Percentiles rank a stretch among this genome's conserved stretches.
These are phyloP conservation scores for Eruca vesicaria DNA, from an alignment of 441 rosid genomes.

Conservation along the genomic window DNA sequence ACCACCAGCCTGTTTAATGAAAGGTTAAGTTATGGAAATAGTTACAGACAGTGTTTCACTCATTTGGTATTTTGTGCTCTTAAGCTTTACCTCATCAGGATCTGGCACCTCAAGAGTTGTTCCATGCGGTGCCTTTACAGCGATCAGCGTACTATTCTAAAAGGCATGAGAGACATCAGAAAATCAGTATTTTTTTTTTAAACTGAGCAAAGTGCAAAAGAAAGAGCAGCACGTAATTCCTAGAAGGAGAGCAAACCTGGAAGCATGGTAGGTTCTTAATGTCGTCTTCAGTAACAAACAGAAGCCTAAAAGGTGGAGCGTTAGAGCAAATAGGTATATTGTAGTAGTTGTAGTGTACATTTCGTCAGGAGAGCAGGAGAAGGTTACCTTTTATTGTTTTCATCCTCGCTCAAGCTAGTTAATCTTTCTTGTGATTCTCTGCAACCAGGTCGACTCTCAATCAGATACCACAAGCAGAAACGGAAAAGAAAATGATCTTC, in stretches of 20 bases:
- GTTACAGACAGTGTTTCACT: not conserved
- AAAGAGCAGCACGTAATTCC: constrained; percentile 1
- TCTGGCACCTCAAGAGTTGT: constrained; percentile 98
- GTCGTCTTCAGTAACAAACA: constrained; percentile 96
- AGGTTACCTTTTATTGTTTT: constrained; percentile 76
- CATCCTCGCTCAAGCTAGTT: constrained; percentile 89
- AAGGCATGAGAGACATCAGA: constrained; percentile 22
- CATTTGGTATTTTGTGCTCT: constrained; percentile 16
- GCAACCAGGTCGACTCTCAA: constrained; percentile 43
- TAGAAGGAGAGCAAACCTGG: constrained; percentile 54
- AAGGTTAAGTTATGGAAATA: constrained; percentile 12
- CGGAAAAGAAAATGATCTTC: constrained; percentile 17
- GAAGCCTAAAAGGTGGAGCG: constrained; percentile 57
- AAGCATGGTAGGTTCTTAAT: constrained; percentile 91
- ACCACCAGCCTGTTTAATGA: constrained; percentile 71
- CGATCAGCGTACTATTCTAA: constrained; percentile 93
- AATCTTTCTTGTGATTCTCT: constrained; percentile 91
- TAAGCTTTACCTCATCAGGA: constrained; percentile 88
- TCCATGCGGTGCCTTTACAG: constrained; percentile 99
- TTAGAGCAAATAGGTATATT: constrained; percentile 27
- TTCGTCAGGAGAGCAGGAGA: not conserved
- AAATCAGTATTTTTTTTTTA: constrained; percentile 3
- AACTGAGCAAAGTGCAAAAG: constrained; percentile 6
- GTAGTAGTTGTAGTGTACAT: not conserved
- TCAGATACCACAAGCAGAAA: constrained; percentile 18